A percentile compares a stretch with the other conserved stretches of the same genome.
Conservation (phyloP, 306 rosid species). For the Dryas drummondii region DNA sequence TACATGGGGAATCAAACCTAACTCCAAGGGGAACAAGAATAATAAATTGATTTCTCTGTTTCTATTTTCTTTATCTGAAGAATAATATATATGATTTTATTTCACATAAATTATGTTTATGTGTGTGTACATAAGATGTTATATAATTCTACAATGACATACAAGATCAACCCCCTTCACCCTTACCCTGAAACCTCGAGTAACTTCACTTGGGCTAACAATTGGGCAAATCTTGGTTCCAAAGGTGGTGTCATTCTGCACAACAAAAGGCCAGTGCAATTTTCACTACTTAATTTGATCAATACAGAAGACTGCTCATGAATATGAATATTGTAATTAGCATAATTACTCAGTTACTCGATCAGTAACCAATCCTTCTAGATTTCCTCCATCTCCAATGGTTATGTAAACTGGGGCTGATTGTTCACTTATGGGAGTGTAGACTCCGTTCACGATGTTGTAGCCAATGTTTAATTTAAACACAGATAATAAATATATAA, state of each 20-base stretch:
- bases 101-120: too few relatives aligned
- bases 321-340: not conserved
- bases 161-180: too few relatives aligned
- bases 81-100: too few relatives aligned
- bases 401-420: constrained; percentile 73
- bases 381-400: constrained; percentile 83
- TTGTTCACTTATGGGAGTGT: constrained; percentile 42
- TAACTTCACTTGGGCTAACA: not conserved
- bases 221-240: constrained; percentile 45
- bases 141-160: too few relatives aligned
- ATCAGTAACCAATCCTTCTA: constrained; percentile 59
- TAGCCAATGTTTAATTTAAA: constrained; percentile 42
- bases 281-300: not conserved
- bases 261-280: not conserved
- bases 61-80: too few relatives aligned
- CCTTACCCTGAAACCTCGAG: not conserved
- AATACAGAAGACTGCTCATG: not conserved
- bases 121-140: too few relatives aligned
- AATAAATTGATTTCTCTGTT: too few relatives aligned
- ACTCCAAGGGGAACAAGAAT: too few relatives aligned
- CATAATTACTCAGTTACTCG: constrained; percentile 31
- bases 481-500: too few relatives aligned
- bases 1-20: too few relatives aligned
- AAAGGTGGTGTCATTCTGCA: constrained; percentile 66
- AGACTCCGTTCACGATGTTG: constrained; percentile 46